phyloP scores from a whole-genome alignment of 2,329 filamentous ascomycete genomes.

The Phyllosticta citrichinensis region DNA sequence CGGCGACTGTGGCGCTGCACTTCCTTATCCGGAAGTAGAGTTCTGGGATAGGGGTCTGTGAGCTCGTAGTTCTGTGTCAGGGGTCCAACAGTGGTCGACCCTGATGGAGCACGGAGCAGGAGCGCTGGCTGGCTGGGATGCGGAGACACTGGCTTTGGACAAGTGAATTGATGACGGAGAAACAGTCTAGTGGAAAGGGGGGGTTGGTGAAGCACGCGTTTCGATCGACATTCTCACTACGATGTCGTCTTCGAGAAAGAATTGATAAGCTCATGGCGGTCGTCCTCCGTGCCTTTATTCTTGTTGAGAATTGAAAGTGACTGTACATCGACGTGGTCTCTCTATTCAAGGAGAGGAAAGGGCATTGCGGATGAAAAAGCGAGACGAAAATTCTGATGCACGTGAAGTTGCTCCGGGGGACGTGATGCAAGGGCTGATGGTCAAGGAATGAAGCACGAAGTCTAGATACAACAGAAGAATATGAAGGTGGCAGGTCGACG shows the following conservation, averaged over 20 bases:
- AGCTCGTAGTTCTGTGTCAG: no score
- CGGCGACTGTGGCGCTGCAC: no score
- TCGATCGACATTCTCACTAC: background rate
- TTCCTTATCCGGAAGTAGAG: no score
- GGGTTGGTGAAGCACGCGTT: background rate
- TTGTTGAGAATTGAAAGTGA: background rate
- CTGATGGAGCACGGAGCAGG: no score
- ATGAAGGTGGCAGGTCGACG: background rate
- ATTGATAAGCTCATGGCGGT: background rate
- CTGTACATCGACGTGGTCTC: background rate
- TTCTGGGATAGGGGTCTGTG: no score
- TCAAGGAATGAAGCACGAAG: background rate
- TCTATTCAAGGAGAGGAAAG: background rate
- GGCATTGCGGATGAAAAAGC: background rate
- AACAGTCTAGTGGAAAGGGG: background rate
- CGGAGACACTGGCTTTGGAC: background rate
- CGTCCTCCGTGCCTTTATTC: background rate
- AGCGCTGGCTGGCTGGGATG: no score
- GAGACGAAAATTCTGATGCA: background rate
- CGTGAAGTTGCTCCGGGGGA: background rate
- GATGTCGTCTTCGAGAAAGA: background rate
- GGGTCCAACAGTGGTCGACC: no score
- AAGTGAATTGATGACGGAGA: background rate
- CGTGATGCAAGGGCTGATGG: background rate
- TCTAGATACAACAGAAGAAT: background rate